phyloP scores from a whole-genome alignment of 129 eudicot species.

The Kitagawia praeruptora region DNA sequence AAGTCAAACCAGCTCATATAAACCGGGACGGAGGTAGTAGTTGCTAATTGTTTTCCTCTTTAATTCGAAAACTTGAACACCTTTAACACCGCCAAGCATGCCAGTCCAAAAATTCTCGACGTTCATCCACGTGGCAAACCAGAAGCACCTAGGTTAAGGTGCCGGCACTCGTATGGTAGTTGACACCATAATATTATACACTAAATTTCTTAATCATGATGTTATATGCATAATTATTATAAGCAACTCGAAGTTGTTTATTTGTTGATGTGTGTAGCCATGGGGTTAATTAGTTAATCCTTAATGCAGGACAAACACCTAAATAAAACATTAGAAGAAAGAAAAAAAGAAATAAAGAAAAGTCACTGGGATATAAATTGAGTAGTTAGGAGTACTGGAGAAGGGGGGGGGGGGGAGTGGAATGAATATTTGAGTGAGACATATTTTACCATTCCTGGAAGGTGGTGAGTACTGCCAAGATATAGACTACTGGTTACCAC shows the following conservation, averaged over 20 bases:
- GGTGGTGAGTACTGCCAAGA: constrained; percentile 34
- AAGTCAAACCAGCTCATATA: no score
- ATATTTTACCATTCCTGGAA: constrained; percentile 24
- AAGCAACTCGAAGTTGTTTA: constrained; percentile 7
- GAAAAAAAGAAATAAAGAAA: background rate
- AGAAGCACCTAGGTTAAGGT: constrained; percentile 34
- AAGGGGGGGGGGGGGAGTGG: constrained; percentile 12
- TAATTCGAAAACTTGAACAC: constrained; percentile 28
- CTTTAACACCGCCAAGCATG: constrained; percentile 46
- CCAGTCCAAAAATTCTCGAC: constrained; percentile 30
- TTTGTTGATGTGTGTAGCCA: constrained; percentile 10
- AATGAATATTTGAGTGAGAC: constrained; percentile 22
- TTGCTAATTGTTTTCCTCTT: background rate
- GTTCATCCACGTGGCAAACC: constrained; percentile 43
- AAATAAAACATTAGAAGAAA: background rate
- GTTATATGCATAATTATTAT: constrained; percentile 12
- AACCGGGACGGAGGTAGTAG: no score
- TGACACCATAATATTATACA: background rate
- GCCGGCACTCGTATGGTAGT: constrained; percentile 31
- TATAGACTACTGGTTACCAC: constrained; percentile 21
- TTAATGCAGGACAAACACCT: background rate
- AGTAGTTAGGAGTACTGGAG: constrained; percentile 9
- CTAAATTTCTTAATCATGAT: constrained; percentile 8
- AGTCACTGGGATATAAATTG: constrained; percentile 10
- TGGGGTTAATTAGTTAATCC: constrained; percentile 2